phyloP scores from a whole-genome alignment of 2,329 filamentous ascomycete species.

The Penicillium sp. region DNA sequence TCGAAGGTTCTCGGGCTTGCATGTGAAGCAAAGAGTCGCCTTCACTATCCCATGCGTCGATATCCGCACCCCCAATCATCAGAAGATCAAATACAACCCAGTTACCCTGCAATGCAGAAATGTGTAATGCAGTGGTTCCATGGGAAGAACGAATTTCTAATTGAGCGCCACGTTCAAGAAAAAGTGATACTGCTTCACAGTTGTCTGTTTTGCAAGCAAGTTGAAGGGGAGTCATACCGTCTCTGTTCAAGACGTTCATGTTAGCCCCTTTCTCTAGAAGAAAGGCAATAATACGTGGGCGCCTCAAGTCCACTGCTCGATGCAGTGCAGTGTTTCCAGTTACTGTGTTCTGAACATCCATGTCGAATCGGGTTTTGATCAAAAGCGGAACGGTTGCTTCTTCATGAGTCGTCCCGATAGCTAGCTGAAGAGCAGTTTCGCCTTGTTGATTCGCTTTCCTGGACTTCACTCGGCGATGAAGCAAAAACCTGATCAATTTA shows the following conservation, averaged over 20 bases:
- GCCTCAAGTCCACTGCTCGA: constrained; percentile 22
- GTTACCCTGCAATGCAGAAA: constrained; percentile 22
- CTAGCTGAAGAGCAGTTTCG: constrained; percentile 22
- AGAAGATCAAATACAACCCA: constrained; percentile 33
- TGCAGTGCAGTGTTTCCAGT: constrained; percentile 32
- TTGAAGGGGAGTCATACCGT: constrained; percentile 30
- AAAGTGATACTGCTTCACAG: constrained; percentile 28
- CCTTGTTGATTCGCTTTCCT: constrained; percentile 21
- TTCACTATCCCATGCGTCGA: constrained; percentile 30
- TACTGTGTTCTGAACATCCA: constrained; percentile 23
- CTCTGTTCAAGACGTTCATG: constrained; percentile 23
- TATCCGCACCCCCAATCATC: constrained; percentile 28
- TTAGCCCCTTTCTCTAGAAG: constrained; percentile 30
- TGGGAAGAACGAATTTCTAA: constrained; percentile 23
- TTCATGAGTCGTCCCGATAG: constrained; percentile 29
- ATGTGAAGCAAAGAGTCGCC: constrained; percentile 31
- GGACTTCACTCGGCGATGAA: constrained; percentile 15
- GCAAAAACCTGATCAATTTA: constrained; percentile 26
- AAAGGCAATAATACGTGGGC: constrained; percentile 28
- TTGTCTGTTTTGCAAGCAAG: constrained; percentile 29
- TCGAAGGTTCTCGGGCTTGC: constrained; percentile 18
- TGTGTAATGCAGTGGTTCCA: constrained; percentile 28
- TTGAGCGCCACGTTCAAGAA: constrained; percentile 26
- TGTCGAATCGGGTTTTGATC: constrained; percentile 24
- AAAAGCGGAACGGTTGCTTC: constrained; percentile 32